phyloP scores from a whole-genome alignment of 495 filamentous ascomycete species.

The Thermothielavioides terrestris region DNA sequence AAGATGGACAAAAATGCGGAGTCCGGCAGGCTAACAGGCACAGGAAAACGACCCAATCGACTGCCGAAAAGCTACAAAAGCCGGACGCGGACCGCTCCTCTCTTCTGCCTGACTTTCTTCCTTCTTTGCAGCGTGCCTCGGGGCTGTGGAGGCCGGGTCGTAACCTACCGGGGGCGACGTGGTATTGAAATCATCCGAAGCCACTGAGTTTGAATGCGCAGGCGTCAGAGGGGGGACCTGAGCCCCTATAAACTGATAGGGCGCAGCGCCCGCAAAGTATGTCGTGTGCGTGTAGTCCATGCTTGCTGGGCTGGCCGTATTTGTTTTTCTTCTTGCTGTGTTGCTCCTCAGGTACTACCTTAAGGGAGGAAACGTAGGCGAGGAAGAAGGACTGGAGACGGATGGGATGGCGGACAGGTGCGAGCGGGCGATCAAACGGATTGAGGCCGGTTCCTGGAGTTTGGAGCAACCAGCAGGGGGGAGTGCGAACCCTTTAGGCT shows the following conservation, averaged over 20 bases:
- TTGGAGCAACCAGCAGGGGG: too few species aligned
- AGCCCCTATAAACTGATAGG: slow-evolving; percentile 48
- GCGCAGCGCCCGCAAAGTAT: slow-evolving; percentile 41
- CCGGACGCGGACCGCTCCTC: not conserved
- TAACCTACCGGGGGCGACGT: slow-evolving; percentile 46
- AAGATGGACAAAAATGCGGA: slow-evolving; percentile 19
- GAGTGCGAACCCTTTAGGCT: too few species aligned
- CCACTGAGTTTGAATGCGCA: slow-evolving; percentile 43
- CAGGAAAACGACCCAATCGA: not conserved
- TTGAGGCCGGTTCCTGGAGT: too few species aligned
- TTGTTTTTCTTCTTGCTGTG: not conserved
- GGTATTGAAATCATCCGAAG: slow-evolving; percentile 47
- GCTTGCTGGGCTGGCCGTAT: slow-evolving; percentile 3
- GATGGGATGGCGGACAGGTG: too few species aligned
- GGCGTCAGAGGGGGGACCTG: slow-evolving; percentile 39
- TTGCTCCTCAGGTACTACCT: not conserved
- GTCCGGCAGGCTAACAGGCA: slow-evolving; percentile 6
- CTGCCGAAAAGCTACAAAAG: slow-evolving; percentile 11
- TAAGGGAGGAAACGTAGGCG: too few species aligned
- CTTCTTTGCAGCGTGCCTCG: not conserved
- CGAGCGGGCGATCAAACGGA: too few species aligned
- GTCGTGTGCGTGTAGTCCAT: slow-evolving; percentile 39
- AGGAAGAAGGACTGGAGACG: too few species aligned
- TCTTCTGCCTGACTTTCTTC: too few species aligned
- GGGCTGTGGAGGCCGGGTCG: not conserved